Evolutionary conservation across 805 yeast genomes (phyloP).

Genomic region (Saccharomycopsis babjevae): DNA sequence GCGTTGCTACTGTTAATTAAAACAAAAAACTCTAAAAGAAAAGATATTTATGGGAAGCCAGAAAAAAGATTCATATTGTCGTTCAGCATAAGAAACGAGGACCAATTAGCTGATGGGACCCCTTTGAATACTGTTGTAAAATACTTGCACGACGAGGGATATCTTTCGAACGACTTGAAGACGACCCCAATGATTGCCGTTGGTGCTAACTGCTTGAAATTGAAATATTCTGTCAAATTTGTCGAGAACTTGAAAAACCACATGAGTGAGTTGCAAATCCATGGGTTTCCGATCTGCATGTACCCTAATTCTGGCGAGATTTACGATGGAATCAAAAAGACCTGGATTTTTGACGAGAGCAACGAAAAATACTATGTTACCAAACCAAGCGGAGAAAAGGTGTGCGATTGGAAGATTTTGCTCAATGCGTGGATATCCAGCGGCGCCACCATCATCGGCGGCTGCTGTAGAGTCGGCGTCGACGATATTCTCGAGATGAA

Average conservation of each 20-base stretch:
- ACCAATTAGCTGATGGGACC: slow-evolving; percentile 42
- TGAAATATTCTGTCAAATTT: slow-evolving; percentile 31
- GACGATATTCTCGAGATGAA: slow-evolving; percentile 21
- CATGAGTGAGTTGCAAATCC: slow-evolving; percentile 18
- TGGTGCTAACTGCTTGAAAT: slow-evolving; percentile 64
- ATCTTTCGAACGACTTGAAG: slow-evolving; percentile 12
- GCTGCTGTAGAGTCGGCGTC: slow-evolving; percentile 36
- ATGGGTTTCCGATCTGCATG: slow-evolving; percentile 34
- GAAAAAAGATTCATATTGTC: slow-evolving; percentile 19
- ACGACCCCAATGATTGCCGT: slow-evolving; percentile 33
- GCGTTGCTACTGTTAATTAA: slow-evolving; percentile 36
- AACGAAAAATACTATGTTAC: slow-evolving; percentile 23
- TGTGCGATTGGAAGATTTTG: neutral
- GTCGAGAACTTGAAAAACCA: slow-evolving; percentile 26
- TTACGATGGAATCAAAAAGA: slow-evolving; percentile 39
- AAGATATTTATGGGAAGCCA: slow-evolving; percentile 21
- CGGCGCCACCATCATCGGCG: slow-evolving; percentile 30
- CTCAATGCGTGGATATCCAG: slow-evolving; percentile 23
- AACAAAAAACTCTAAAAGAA: slow-evolving; percentile 24
- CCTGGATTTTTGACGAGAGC: slow-evolving; percentile 28
- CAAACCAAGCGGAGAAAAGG: slow-evolving; percentile 18
- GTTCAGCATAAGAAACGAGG: slow-evolving; percentile 32
- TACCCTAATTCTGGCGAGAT: slow-evolving; percentile 74
- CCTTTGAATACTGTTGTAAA: slow-evolving; percentile 26
- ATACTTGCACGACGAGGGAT: slow-evolving; percentile 1